Base-by-base conservation (phyloP, 1,284 basidiomycete species). In the Rhodofomes roseus region DNA sequence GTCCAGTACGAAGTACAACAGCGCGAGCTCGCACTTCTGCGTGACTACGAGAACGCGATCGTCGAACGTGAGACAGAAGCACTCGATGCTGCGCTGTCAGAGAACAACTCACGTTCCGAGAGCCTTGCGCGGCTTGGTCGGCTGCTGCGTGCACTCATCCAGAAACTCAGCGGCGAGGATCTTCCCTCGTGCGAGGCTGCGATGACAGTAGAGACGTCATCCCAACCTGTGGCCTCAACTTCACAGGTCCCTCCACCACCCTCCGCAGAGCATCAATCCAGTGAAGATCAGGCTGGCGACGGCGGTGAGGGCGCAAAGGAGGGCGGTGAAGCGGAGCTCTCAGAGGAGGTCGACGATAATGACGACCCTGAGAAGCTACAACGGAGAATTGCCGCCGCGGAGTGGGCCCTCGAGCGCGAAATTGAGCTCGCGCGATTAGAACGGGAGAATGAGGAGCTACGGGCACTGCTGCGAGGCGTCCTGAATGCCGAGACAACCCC, bases 1-100 rank as follows among this genome's bases (percentile, higher is more conserved):
- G 16, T 44, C 43, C 71, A 98, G 92, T 90, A 95, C 76, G 92
- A 96, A 57, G 92, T 96, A 0, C 96, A 98, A 75, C 89, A 94
- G 71, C 92, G 93, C 68, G 95, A 98, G 66, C 84, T 99, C 7
- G 85, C 93, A 1, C 78, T 98, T 31, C 91, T 96, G 57, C 87
- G 91, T 1, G 94, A 97, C 70, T 98, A 98, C 76, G 95, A 98
- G 71, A 83, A 86, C 4, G 82, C 92, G 56, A 79, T 99, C 1
- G 81, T 95, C 55, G 81, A 82, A 29, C 81, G 87, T 41, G 92
- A 95, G 68, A 90, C 91, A 34, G 85, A 88, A 59, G 84, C 87
- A 57, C 82, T 89, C 1, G 77, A 81, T 1, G 78, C 81, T 23
- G 83, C 87, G 16, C 80, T 95, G 0, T 76, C 79, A 7, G 76